Base-by-base conservation (phyloP, 1,284 basidiomycete genomes). In the Sanghuangporus baumii region DNA sequence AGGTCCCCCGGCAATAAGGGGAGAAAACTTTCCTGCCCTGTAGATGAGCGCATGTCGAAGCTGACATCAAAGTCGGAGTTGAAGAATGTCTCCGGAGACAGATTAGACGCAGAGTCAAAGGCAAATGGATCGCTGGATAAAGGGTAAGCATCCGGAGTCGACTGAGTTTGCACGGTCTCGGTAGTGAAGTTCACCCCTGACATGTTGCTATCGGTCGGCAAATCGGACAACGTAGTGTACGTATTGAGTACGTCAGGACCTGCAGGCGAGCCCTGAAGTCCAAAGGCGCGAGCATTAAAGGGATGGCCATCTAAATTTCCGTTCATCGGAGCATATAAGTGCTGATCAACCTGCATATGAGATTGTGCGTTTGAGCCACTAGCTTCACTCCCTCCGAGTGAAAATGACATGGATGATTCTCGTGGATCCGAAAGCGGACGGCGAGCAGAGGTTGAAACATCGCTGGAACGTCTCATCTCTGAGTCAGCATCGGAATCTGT, bases 31-130 rank as follows among this genome's bases (percentile, higher is more conserved):
- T 62, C 61, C 16, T 57, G 20, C 23, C 55, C 55, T 34, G 20
- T 23, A 8, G 56, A 48, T 9, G 61, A 14, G 18, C 61, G 61
- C 61, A 62, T 62, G 26, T 62, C 61, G 50, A 57, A 62, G 20
- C 55, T 57, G 7, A 62, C 55, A 47, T 62, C 61, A 20, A 62
- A 62, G 37, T 62, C 61, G 11, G 50, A 37, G 26, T 6, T 36
- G 43, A 46, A 54, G 14, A 37, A 23, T 8, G 31, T 54, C 36
- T 18, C 12, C 36, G 52, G 52, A 7, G 52, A 54, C 11, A 54
- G 52, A 9, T 34, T 9, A 14, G 52, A 37, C 9, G 26, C 18
- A 20, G 20, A 9, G 18, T 23, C 11, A 18, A 20, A 51, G 8
- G 48, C 48, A 12, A 3, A 23, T 51, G 48, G 26, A 8, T 23